A percentile compares a stretch with the other conserved stretches of the same genome.
These are phyloP conservation scores for Wickerhamomyces ciferrii DNA, from an alignment of 805 yeast genomes.

Conservation along the genomic window DNA sequence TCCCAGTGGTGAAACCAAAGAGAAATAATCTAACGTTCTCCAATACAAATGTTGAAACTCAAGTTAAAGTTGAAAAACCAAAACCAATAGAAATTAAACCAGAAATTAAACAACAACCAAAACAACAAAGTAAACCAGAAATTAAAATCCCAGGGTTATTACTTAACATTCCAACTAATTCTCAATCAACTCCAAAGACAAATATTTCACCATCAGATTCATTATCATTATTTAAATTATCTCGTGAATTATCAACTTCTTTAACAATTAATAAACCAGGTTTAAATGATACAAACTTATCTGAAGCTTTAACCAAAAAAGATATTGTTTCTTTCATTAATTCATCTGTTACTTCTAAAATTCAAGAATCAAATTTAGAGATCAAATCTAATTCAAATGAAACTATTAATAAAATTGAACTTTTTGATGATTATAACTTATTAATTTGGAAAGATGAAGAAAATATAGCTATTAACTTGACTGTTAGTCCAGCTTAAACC, in stretches of 20 bases:
- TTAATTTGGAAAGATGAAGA: conserved; percentile 4
- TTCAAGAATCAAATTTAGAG: neutral
- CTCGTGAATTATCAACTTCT: neutral
- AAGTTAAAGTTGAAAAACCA: neutral
- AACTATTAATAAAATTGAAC: conserved; percentile 7
- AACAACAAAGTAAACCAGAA: neutral
- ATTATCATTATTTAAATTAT: conserved; percentile 15
- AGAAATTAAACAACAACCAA: neutral
- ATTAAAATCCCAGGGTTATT: conserved; percentile 14
- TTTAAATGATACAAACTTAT: neutral
- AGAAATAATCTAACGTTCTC: neutral
- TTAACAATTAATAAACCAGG: neutral
- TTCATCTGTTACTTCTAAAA: neutral
- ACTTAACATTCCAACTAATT: conserved; percentile 12
- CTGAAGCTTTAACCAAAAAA: neutral
- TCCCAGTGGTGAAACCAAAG: conserved; percentile 16
- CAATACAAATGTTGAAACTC: neutral
- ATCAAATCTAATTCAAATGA: neutral
- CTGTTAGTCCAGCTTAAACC: neutral
- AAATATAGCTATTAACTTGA: neutral
- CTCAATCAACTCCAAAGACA: neutral
- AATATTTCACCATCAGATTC: neutral
- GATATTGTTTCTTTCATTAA: neutral
- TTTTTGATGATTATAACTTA: conserved; percentile 13
- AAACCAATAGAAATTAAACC: neutral